Evolutionary conservation across 768 basidiomycete species (phyloP), one percentile per base, ranked within the genome.

Genomic region (Rubroboletus pulcherrimus): DNA sequence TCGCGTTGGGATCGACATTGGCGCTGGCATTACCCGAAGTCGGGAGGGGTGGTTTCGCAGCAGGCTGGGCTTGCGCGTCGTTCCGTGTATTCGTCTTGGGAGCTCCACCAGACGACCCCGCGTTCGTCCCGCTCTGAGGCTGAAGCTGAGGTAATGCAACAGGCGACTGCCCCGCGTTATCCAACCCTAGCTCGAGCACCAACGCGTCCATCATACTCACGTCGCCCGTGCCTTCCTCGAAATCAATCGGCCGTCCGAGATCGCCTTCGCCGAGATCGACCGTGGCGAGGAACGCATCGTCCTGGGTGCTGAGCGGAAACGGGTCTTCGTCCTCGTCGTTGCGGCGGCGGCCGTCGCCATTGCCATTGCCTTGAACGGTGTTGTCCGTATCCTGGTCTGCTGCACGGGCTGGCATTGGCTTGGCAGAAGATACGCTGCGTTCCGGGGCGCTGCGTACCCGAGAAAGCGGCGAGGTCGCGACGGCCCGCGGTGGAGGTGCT

Each of bases 251-350:
- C 39, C 62, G 58, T 40, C 69, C 69, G 14, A 68, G 50, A 56
- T 80, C 79, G 35, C 73, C 74, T 19, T 79, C 79, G 2, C 74
- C 77, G 12, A 83, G 67, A 55, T 84, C 83, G 24, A 84, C 75
- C 10, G 75, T 69, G 19, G 86, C 85, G 35, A 85, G 73, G 61
- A 88, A 79, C 2, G 77, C 83, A 51, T 84, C 87, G 51, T 89
- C 88, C 39, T 91, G 85, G 1, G 85, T 86, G 53, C 75, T 73
- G 59, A 83, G 79, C 11, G 75, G 74, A 58, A 79, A 84, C 0
- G 77, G 59, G 17, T 74, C 74, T 1, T 71, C 78, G 4, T 52
- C 55, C 0, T 58, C 55, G 0, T 47, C 43, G 6, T 43, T 29
- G 1, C 42, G 8, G 42, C 42, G 2, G 14, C 15, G 2, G 24